Evolutionary conservation across 1,284 basidiomycete species (phyloP).

Genomic region (Pseudozyma thailandica): DNA sequence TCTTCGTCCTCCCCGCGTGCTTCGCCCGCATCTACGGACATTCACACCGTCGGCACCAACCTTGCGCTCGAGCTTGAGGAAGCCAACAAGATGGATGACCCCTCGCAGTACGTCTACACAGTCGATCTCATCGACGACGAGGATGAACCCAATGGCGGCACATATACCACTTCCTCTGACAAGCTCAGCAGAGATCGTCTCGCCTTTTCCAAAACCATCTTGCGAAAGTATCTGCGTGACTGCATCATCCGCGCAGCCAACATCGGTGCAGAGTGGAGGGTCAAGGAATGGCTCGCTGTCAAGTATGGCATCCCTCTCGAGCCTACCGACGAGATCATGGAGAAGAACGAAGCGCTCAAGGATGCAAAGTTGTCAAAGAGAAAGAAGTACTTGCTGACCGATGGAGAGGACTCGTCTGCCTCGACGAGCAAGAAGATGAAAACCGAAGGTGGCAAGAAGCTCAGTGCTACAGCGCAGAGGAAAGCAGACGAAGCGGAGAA

Average conservation of each 20-base stretch:
- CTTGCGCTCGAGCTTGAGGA: constrained; percentile 80
- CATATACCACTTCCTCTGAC: constrained; percentile 82
- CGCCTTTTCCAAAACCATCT: constrained; percentile 93
- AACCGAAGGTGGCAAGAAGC: constrained; percentile 36
- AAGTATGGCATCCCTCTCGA: constrained; percentile 83
- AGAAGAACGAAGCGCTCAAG: constrained; percentile 80
- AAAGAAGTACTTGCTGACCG: constrained; percentile 75
- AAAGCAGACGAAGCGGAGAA: constrained; percentile 45
- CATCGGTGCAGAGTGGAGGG: constrained; percentile 92
- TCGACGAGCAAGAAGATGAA: constrained; percentile 67
- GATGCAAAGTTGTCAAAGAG: constrained; percentile 76
- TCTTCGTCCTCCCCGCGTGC: constrained; percentile 16
- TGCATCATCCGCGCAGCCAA: constrained; percentile 89
- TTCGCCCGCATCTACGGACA: constrained; percentile 11
- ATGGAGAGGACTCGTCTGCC: constrained; percentile 77
- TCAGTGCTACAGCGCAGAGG: constrained; percentile 33
- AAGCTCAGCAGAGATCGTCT: constrained; percentile 86
- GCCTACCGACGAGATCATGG: constrained; percentile 85
- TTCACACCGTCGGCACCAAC: constrained; percentile 81
- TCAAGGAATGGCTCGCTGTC: constrained; percentile 83
- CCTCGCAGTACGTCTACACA: constrained; percentile 84
- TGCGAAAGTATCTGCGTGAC: constrained; percentile 93
- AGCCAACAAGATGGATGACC: constrained; percentile 79
- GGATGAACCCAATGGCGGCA: constrained; percentile 72
- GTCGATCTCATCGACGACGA: constrained; percentile 77